Evolutionary conservation across 352 stramenopile species (phyloP), one percentile per base, ranked within the genome.

Genomic region (Pythium brassicae): DNA sequence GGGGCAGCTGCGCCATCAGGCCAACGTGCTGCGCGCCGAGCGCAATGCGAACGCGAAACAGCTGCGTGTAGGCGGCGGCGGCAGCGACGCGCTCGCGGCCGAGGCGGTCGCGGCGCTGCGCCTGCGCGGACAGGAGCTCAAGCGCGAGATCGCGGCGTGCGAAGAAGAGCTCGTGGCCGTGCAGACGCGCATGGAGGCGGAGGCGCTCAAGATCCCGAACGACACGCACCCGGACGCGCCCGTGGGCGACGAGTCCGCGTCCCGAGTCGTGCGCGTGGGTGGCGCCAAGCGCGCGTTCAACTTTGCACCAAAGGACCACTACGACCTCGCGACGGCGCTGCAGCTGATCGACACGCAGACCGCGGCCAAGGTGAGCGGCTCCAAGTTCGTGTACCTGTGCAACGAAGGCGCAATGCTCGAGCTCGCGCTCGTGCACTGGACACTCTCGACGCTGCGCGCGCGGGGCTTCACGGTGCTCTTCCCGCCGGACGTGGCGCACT

Each of bases 381-480:
- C 84, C 59, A 88, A 91, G 62, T 96, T 96, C 66, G 81, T 84
- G 19, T 87, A 84, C 47, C 68, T 96, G 49, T 89, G 83, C 57
- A 94, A 94, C 55, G 84, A 94, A 83, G 83, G 68, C 23, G 87
- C 81, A 9, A 84, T 96, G 80, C 78, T 96, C 43, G 87, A 96
- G 64, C 71, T 96, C 42, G 87, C 83, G 17, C 66, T 96, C 4
- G 72, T 91, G 40, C 81, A 93, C 43, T 95, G 74, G 76, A 88
- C 78, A 22, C 69, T 96, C 39, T 76, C 57, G 14, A 91, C 86
- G 46, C 57, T 94, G 19, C 72, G 72, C 29, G 61, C 69, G 23
- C 75, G 83, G 34, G 85, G 86, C 2, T 96, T 94, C 51, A 84
- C 73, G 20, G 62, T 90, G 40, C 63, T 87, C 43, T 76, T 94